Base-by-base conservation (phyloP, 2,329 filamentous ascomycete species). In the Stylonectria norvegica region DNA sequence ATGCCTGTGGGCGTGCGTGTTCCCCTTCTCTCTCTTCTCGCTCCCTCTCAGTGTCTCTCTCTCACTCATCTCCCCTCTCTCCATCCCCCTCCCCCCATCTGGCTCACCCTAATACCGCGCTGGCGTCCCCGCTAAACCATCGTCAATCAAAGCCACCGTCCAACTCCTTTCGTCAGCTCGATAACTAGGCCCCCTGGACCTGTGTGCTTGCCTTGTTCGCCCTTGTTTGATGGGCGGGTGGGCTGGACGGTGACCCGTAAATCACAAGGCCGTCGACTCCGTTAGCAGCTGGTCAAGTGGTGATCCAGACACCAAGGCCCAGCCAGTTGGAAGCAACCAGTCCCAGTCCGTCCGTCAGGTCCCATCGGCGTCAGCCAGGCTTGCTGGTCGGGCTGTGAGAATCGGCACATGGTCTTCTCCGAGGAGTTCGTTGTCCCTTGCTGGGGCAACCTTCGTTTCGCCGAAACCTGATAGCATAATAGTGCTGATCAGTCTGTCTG, bases 141-240 rank as follows among this genome's bases (percentile, higher is more conserved):
- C 35, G 36, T 53, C 49, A 56, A 53, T 49, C 50, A 49, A 55
- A 56, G 53, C 53, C 53, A 56, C 53, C 51, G 46, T 48, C 49
- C 46, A 43, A 45, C 49, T 47, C 49, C 51, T 43, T 55, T 47
- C 49, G 46, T 52, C 49, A 53, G 53, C 51, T n/a, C n/a, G n/a
- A n/a, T n/a, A n/a, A n/a, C n/a, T n/a, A n/a, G n/a, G n/a, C n/a
- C n/a, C n/a, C n/a, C n/a, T n/a, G n/a, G n/a, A n/a, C n/a, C n/a
- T n/a, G n/a, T n/a, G n/a, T n/a, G n/a, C n/a, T n/a, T n/a, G n/a
- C n/a, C n/a, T n/a, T n/a, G n/a, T n/a, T n/a, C n/a, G n/a, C n/a
- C n/a, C n/a, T n/a, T n/a, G n/a, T n/a, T n/a, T n/a, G n/a, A n/a
- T n/a, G n/a, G n/a, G n/a, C n/a, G n/a, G n/a, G 12, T 12, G 22